Evolutionary conservation across 805 yeast genomes (phyloP), one percentile per base, ranked within the genome.

Genomic region (Candida ponderosae): DNA sequence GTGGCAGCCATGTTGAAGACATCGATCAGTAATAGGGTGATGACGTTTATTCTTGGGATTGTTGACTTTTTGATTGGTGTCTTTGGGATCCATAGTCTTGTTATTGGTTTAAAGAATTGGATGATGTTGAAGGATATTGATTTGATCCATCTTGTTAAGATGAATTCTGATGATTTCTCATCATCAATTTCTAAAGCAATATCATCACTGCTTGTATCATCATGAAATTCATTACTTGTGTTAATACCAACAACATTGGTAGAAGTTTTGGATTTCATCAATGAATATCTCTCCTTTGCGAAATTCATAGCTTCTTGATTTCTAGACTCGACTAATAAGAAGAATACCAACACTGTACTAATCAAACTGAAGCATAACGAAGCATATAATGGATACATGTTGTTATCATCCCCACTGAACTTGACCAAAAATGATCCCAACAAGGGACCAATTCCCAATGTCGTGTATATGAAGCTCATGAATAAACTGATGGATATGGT

Each of bases 381-480:
- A 11, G 39, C 6, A n/a, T 41, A 40, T 2, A 43, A 29, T 2
- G 21, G 40, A 15, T 36, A 30, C 5, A 33, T 14, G 18, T 36
- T 38, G 21, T 44, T 39, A 17, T 32, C 40, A 4, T 27, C 5
- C 5, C 6, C 4, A 15, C 31, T 18, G 4, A 31, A n/a, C 31
- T 45, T 42, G 19, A 50, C 42, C 2, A 38, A 40, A 16, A 47
- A 26, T 6, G 54, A 51, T 3, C 53, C 53, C 5, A 47, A 5
- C 15, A 51, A 35, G 1, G 56, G 54, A 6, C 56, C 56, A 16
- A 43, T 5, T 0, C 54, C 56, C 4, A 51, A 37, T 32, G 43
- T 37, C 0, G 44, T 38, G 29, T 51, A 51, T 17, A 51, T 36
- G 10, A 44, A 41, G 15, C 53, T 42, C 56, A 51, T 51, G 18